These are phyloP conservation scores for Agrostemma githago DNA, from an alignment of 148 eudicot species.

Conservation along the genomic window DNA sequence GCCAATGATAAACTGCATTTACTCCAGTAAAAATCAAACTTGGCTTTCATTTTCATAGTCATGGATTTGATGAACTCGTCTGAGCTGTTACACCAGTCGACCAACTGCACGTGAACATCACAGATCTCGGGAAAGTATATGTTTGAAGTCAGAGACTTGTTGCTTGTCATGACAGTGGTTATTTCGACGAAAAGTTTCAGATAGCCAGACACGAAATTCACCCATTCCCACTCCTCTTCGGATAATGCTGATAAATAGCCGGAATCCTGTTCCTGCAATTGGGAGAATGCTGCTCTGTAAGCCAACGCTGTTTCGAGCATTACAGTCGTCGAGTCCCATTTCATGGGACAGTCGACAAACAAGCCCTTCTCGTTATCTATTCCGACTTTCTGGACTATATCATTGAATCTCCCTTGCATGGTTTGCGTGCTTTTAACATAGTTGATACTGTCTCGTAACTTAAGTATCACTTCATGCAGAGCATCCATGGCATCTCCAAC, in stretches of 20 bases:
- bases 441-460: conserved; percentile 72
- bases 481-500: conserved; percentile 71
- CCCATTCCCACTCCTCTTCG: conserved; percentile 86
- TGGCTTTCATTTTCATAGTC: conserved; percentile 72
- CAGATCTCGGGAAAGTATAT: conserved; percentile 84
- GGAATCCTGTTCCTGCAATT: conserved; percentile 64
- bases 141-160: conserved; percentile 68
- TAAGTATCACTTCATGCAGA: conserved; percentile 50
- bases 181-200: conserved; percentile 76
- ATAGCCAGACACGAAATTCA: conserved; percentile 46
- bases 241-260: conserved; percentile 43
- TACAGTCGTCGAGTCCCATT: conserved; percentile 74
- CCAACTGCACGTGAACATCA: conserved; percentile 65
- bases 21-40: conserved; percentile 75
- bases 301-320: conserved; percentile 88
- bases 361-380: conserved; percentile 49
- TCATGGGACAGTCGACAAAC: conserved; percentile 54
- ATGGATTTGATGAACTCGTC: conserved; percentile 62
- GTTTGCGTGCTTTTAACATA: conserved; percentile 68
- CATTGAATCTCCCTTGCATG: conserved; percentile 68
- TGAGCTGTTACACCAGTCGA: conserved; percentile 81
- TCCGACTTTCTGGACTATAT: conserved; percentile 69
- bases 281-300: conserved; percentile 62
- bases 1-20: conserved; percentile 74
- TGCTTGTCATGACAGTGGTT: conserved; percentile 47